Percentiles rank a stretch among this genome's conserved stretches.
These are phyloP conservation scores for Solanum hybrid DNA, from an alignment of 305 asterid genomes.

Conservation along the genomic window DNA sequence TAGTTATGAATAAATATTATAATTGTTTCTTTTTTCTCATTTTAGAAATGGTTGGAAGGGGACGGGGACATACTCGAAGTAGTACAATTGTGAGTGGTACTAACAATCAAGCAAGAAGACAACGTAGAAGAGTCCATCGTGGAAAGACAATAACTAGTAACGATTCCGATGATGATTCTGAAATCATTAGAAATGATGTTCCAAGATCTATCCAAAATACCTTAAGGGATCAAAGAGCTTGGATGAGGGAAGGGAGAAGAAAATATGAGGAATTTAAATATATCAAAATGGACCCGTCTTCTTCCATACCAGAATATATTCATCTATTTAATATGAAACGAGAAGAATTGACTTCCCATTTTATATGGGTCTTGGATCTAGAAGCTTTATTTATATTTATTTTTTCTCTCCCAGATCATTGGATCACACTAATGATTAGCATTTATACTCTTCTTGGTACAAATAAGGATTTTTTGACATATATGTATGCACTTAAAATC, in stretches of 20 bases:
- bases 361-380: too few relatives aligned
- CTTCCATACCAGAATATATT: too few relatives aligned
- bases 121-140: neutral
- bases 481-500: too few relatives aligned
- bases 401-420: too few relatives aligned
- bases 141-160: neutral
- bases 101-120: too few relatives aligned
- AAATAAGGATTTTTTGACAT: neutral
- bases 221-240: neutral
- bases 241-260: neutral
- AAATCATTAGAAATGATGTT: neutral
- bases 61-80: neutral
- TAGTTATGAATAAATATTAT: too few relatives aligned
- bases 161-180: neutral
- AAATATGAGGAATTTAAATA: neutral
- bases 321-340: too few relatives aligned
- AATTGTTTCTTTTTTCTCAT: neutral
- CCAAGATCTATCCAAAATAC: neutral
- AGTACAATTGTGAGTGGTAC: neutral
- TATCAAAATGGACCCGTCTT: too few relatives aligned
- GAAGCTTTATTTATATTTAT: too few relatives aligned
- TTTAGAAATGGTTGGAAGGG: neutral
- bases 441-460: neutral
- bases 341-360: too few relatives aligned
- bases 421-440: too few relatives aligned